Evolutionary conservation across 768 basidiomycete species (phyloP).

Genomic region (Boletales sp.): DNA sequence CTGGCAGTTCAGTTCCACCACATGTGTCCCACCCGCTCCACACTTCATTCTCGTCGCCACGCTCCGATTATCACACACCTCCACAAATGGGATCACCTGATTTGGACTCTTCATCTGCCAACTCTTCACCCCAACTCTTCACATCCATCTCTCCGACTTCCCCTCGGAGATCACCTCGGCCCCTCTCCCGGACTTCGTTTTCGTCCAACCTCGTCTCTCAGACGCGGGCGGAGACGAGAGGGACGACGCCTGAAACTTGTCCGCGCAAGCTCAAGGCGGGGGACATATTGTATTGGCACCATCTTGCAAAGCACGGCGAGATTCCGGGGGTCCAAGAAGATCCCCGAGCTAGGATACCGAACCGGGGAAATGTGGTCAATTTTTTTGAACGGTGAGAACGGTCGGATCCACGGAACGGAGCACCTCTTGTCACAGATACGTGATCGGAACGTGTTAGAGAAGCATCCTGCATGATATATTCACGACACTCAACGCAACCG

Average conservation of each 20-base stretch:
- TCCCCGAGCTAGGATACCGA: slow-evolving; percentile 42
- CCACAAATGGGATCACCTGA: slow-evolving; percentile 23
- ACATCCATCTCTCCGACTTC: slow-evolving; percentile 17
- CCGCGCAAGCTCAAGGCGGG: slow-evolving; percentile 49
- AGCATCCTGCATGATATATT: slow-evolving; percentile 22
- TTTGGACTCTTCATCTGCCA: slow-evolving; percentile 16
- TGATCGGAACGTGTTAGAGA: slow-evolving; percentile 3
- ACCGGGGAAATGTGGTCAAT: slow-evolving; percentile 1
- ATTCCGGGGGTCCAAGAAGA: slow-evolving; percentile 67
- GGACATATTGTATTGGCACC: slow-evolving; percentile 73
- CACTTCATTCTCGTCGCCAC: slow-evolving; percentile 11
- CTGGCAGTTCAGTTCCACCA: slow-evolving; percentile 4
- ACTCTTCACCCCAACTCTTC: slow-evolving; percentile 24
- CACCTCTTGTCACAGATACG: slow-evolving; percentile 7
- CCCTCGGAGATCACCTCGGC: slow-evolving; percentile 22
- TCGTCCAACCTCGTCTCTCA: slow-evolving; percentile 7
- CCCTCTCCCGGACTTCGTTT: slow-evolving; percentile 12
- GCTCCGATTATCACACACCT: slow-evolving; percentile 21
- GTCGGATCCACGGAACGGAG: slow-evolving; percentile 8
- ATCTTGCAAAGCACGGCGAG: slow-evolving; percentile 66
- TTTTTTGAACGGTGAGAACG: slow-evolving; percentile 28
- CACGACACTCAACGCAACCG: slow-evolving; percentile 23
- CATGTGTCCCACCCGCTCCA: slow-evolving; percentile 23
- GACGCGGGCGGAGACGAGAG: slow-evolving; percentile 11
- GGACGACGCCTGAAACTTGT: slow-evolving; percentile 18